Evolutionary conservation across 257 asterid genomes (phyloP).

Genomic region (Schizonepeta tenuifolia): DNA sequence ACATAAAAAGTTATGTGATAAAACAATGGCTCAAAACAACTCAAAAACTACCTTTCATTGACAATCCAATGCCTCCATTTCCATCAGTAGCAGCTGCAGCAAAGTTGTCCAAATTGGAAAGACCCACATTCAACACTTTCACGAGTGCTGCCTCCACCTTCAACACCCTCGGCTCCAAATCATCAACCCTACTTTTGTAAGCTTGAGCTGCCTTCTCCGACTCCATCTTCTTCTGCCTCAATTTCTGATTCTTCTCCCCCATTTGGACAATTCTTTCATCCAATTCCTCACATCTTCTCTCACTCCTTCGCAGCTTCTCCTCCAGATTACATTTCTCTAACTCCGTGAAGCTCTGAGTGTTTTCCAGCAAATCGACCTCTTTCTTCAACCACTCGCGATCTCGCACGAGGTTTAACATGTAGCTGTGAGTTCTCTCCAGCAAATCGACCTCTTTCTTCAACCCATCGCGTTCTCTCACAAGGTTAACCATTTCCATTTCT

Average conservation of each 20-base stretch:
- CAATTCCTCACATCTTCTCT: slow-evolving; percentile 2
- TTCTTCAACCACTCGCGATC: slow-evolving; percentile 23
- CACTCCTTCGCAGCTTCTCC: slow-evolving; percentile 2
- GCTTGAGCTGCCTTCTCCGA: neutral
- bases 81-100: neutral
- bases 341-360: neutral
- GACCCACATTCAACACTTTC: neutral
- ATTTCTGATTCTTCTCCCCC: neutral
- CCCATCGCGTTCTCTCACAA: slow-evolving; percentile 18
- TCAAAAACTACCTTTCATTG: neutral
- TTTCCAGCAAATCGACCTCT: slow-evolving; percentile 26
- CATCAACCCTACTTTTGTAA: neutral
- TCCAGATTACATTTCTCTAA: neutral
- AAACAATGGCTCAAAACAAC: neutral
- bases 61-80: slow-evolving; percentile 3
- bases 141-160: neutral
- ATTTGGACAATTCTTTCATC: neutral
- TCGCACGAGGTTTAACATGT: neutral
- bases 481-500: slow-evolving; percentile 31
- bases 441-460: slow-evolving; percentile 19
- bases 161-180: neutral
- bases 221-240: slow-evolving; percentile 10
- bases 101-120: neutral
- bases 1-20: neutral
- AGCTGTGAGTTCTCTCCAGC: slow-evolving; percentile 12